Evolutionary conservation across 1,139 yeast species (phyloP).

Genomic region (Wickerhamiella pararugosa): DNA sequence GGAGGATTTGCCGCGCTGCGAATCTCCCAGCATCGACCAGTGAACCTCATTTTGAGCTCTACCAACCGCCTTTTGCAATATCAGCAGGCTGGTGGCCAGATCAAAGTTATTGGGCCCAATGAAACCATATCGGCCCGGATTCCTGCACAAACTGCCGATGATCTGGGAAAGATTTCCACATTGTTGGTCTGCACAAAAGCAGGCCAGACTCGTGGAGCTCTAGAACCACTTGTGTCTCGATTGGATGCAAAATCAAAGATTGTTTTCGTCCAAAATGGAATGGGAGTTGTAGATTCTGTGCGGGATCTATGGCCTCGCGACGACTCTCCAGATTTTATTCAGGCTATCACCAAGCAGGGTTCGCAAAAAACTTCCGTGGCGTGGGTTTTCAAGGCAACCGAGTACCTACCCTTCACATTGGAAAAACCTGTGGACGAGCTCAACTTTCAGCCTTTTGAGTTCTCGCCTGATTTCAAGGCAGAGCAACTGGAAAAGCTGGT

Average conservation of each 20-base stretch:
- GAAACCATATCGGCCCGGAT: slow-evolving; percentile 9
- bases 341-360: slow-evolving; percentile 39
- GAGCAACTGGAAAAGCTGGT: slow-evolving; percentile 64
- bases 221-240: slow-evolving; percentile 31
- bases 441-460: neutral
- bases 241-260: slow-evolving; percentile 36
- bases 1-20: slow-evolving; percentile 25
- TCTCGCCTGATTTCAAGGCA: slow-evolving; percentile 33
- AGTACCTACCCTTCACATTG: neutral
- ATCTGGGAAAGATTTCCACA: slow-evolving; percentile 29
- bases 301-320: slow-evolving; percentile 39
- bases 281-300: slow-evolving; percentile 49
- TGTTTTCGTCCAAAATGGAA: slow-evolving; percentile 62
- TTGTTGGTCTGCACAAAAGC: slow-evolving; percentile 52
- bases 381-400: neutral
- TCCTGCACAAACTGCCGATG: slow-evolving; percentile 7
- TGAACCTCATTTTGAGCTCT: slow-evolving; percentile 10
- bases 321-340: slow-evolving; percentile 42
- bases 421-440: neutral
- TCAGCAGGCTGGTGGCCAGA: slow-evolving; percentile 26
- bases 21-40: slow-evolving; percentile 21
- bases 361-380: neutral
- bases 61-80: slow-evolving; percentile 28
- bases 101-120: slow-evolving; percentile 5
- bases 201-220: slow-evolving; percentile 36